Conservation (phyloP, 2,329 filamentous ascomycete species). For the Trichoderma aggressivum region DNA sequence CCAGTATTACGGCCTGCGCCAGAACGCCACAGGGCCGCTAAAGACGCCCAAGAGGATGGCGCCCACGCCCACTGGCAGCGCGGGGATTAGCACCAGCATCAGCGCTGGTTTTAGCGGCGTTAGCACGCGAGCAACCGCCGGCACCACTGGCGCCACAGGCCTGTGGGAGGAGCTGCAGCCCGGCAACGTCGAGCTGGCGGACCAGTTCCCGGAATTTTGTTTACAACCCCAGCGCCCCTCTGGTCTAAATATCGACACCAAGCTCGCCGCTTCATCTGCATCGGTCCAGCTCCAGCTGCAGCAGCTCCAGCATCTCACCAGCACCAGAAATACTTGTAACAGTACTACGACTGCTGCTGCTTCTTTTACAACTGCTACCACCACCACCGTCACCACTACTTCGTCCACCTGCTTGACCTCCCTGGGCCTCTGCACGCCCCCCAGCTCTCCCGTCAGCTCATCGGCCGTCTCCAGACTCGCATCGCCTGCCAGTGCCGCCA, state of each 20-base stretch:
- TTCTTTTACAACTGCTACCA: not conserved
- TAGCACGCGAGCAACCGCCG: not conserved
- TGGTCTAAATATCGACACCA: not conserved
- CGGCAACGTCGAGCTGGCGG: constrained; percentile 17
- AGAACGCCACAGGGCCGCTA: constrained; percentile 14
- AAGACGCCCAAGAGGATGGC: constrained; percentile 13
- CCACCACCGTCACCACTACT: not conserved
- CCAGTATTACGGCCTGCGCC: not conserved
- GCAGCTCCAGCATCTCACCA: not conserved
- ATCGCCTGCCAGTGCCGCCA: constrained; percentile 2
- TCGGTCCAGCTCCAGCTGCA: not conserved
- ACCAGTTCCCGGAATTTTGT: constrained; percentile 19
- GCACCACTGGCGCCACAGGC: not conserved
- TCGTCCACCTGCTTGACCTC: not conserved
- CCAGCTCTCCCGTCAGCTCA: constrained; percentile 4
- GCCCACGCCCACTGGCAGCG: not conserved
- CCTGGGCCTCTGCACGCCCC: constrained; percentile 6
- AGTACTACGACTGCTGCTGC: not conserved
- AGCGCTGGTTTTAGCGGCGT: not conserved
- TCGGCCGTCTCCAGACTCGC: constrained; percentile 7
- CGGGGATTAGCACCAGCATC: not conserved
- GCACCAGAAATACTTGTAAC: not conserved
- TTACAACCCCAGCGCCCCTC: constrained; percentile 14
- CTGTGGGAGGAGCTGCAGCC: constrained; percentile 16
- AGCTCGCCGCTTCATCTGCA: not conserved